Conservation (phyloP, 1,139 yeast species). For the Trichomonascaceae sp. region DNA sequence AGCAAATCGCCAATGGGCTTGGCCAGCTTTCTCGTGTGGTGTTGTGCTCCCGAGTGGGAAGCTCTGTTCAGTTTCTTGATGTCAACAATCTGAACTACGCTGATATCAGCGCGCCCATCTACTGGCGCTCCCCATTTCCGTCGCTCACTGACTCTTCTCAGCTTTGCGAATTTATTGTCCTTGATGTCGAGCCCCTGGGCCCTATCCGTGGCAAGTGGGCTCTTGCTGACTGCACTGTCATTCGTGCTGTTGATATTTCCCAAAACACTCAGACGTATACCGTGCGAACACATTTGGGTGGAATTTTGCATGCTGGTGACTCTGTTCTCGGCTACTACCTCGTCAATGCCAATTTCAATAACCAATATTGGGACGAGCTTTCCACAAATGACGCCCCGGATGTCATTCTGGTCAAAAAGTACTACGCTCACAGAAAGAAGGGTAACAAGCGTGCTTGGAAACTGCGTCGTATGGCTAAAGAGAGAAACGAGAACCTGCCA, state of each 20-base stretch:
- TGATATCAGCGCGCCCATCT: conserved; percentile 62
- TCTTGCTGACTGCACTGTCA: conserved; percentile 79
- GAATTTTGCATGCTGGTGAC: conserved; percentile 90
- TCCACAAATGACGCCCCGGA: conserved; percentile 58
- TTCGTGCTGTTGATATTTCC: conserved; percentile 78
- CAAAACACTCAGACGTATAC: conserved; percentile 66
- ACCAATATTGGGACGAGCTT: conserved; percentile 66
- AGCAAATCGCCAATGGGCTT: conserved; percentile 66
- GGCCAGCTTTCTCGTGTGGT: conserved; percentile 80
- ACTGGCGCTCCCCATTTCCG: conserved; percentile 79
- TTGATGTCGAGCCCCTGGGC: conserved; percentile 92
- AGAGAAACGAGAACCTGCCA: conserved; percentile 76
- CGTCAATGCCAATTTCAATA: conserved; percentile 74
- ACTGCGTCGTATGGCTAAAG: conserved; percentile 96
- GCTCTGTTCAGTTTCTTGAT: conserved; percentile 74
- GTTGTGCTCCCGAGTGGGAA: conserved; percentile 71
- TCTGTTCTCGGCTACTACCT: conserved; percentile 83
- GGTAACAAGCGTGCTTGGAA: conserved; percentile 74
- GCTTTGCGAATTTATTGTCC: conserved; percentile 75
- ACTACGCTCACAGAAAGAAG: conserved; percentile 68
- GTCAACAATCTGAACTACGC: conserved; percentile 70
- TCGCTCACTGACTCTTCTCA: conserved; percentile 68
- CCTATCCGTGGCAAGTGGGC: conserved; percentile 68
- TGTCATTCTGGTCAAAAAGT: conserved; percentile 83
- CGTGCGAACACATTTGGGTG: conserved; percentile 85